Evolutionary conservation across 2,329 filamentous ascomycete species (phyloP).

Genomic region (Calycina marina): DNA sequence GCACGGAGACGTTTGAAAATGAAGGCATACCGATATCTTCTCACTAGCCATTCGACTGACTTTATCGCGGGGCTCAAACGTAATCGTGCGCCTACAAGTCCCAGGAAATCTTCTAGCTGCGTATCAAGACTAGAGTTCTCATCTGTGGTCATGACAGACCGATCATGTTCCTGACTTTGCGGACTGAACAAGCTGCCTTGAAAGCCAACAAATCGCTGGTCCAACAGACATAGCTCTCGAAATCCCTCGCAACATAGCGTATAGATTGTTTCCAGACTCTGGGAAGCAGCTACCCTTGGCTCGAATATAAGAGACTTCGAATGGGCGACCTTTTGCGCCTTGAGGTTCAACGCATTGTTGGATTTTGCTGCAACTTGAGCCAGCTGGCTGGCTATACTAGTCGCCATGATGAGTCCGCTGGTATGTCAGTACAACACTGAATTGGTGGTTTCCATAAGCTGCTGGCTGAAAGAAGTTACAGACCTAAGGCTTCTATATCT

Average conservation of each 20-base stretch:
- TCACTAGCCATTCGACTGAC: conserved; percentile 85
- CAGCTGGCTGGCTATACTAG: conserved; percentile 83
- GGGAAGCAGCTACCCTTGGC: conserved; percentile 64
- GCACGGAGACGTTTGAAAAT: neutral
- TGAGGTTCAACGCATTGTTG: conserved; percentile 80
- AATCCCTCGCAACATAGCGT: conserved; percentile 80
- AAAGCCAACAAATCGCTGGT: conserved; percentile 64
- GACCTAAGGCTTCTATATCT: too few species aligned
- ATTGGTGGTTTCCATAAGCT: conserved; percentile 1
- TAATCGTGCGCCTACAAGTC: conserved; percentile 60
- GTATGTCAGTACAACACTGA: conserved; percentile 2
- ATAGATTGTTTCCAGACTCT: conserved; percentile 83
- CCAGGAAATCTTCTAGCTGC: conserved; percentile 70
- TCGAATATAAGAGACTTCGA: conserved; percentile 94
- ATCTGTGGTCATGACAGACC: conserved; percentile 63
- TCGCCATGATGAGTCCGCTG: conserved; percentile 43
- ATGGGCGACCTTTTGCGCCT: conserved; percentile 82
- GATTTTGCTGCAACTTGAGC: conserved; percentile 82
- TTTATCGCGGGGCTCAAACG: conserved; percentile 80
- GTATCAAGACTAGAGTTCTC: conserved; percentile 74
- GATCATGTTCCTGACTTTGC: conserved; percentile 80
- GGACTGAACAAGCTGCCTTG: conserved; percentile 76
- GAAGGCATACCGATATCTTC: conserved; percentile 62
- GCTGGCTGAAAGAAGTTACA: too few species aligned
- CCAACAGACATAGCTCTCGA: conserved; percentile 77